Conservation (phyloP, 345 rosid species). For the Physaria fendleri region DNA sequence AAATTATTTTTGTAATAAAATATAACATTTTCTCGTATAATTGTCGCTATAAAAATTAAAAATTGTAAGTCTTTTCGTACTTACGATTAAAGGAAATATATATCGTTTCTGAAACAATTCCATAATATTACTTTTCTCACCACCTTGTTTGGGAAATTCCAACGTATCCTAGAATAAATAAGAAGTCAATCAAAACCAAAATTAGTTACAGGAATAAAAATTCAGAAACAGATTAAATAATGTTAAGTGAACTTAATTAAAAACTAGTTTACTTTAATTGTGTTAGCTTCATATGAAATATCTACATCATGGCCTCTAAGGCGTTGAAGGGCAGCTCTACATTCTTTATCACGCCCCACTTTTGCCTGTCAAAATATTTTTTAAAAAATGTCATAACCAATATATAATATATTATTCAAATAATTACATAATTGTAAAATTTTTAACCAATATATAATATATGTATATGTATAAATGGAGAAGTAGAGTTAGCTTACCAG, state of each 20-base stretch:
- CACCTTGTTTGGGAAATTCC: neutral
- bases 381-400: neutral
- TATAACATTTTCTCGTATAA: no score
- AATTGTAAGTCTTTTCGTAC: neutral
- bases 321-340: slow-evolving; percentile 15
- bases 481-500: slow-evolving; percentile 19
- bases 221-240: no score
- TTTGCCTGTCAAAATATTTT: neutral
- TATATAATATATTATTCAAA: neutral
- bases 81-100: slow-evolving; percentile 18
- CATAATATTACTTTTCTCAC: neutral
- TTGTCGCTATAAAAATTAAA: neutral
- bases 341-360: neutral
- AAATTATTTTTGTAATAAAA: no score
- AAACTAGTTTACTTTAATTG: slow-evolving; percentile 11
- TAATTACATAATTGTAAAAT: neutral
- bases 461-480: neutral
- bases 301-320: slow-evolving; percentile 32
- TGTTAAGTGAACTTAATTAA: neutral
- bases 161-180: slow-evolving; percentile 8
- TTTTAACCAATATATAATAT: neutral
- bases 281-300: slow-evolving; percentile 21
- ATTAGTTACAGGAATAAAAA: neutral
- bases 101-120: slow-evolving; percentile 22
- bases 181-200: neutral